Evolutionary conservation across 1,284 basidiomycete genomes (phyloP).

Genomic region (Trametes versicolor): DNA sequence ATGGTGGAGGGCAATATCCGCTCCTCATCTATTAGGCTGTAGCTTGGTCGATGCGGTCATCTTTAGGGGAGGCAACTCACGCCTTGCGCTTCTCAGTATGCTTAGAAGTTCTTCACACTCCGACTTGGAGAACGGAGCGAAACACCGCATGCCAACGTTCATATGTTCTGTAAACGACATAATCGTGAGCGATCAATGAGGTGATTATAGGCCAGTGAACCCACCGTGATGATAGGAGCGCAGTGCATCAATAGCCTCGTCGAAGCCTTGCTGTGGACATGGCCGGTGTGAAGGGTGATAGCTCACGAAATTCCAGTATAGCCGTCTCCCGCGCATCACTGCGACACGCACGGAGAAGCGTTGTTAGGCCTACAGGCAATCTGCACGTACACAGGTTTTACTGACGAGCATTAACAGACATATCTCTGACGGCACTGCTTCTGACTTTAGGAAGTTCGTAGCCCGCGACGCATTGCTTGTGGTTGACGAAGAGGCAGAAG

Average conservation of each 20-base stretch:
- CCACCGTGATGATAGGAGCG: constrained; percentile 58
- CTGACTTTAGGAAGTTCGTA: constrained; percentile 21
- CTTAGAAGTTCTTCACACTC: constrained; percentile 60
- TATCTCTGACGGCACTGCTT: constrained; percentile 1
- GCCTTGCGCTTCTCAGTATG: constrained; percentile 46
- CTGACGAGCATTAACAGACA: constrained; percentile 18
- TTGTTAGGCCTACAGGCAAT: not conserved
- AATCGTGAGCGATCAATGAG: too few relatives aligned
- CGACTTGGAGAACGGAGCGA: constrained; percentile 59
- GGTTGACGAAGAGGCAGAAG: constrained; percentile 35
- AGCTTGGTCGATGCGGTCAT: not conserved
- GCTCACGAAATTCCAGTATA: constrained; percentile 63
- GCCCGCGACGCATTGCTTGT: constrained; percentile 33
- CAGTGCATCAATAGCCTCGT: constrained; percentile 59
- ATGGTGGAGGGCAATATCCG: constrained; percentile 10
- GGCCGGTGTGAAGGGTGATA: constrained; percentile 57
- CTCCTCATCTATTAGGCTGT: constrained; percentile 2
- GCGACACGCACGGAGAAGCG: not conserved
- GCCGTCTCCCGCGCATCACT: constrained; percentile 56
- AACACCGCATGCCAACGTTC: constrained; percentile 51
- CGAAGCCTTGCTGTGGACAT: constrained; percentile 50
- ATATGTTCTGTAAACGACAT: constrained; percentile 49
- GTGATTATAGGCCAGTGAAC: constrained; percentile 9
- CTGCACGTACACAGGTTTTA: not conserved
- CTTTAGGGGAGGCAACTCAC: constrained; percentile 4